Percentiles rank a stretch among this genome's conserved stretches.
phyloP scores from a whole-genome alignment of 306 rosid genomes.

The Vicia faba region DNA sequence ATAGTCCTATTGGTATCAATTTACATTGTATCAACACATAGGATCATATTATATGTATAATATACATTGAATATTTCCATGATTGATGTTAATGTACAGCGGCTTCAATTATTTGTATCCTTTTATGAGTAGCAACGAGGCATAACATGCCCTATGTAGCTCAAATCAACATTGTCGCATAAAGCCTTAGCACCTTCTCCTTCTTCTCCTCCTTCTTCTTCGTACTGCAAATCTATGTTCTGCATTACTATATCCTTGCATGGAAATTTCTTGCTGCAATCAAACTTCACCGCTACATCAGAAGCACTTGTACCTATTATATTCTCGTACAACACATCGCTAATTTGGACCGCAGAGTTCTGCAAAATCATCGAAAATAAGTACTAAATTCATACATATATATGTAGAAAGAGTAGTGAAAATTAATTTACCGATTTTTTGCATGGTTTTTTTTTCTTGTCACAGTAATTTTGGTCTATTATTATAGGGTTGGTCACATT shows the following conservation, averaged over 20 bases:
- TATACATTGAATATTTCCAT: neutral
- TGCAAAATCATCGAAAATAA: conserved; percentile 22
- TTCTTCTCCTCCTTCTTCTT: conserved; percentile 28
- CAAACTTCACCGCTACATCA: conserved; percentile 58
- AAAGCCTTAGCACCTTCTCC: conserved; percentile 39
- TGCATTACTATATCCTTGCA: conserved; percentile 57
- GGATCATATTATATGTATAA: neutral
- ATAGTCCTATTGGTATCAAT: neutral
- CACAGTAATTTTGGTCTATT: conserved; percentile 76
- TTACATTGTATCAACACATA: conserved; percentile 22
- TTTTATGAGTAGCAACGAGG: conserved; percentile 52
- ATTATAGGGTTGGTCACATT: conserved; percentile 68
- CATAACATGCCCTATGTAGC: conserved; percentile 42
- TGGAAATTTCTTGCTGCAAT: conserved; percentile 64
- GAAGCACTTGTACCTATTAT: conserved; percentile 75
- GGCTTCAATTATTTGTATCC: neutral
- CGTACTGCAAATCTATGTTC: conserved; percentile 43
- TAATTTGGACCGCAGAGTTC: conserved; percentile 59
- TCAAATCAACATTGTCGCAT: conserved; percentile 51
- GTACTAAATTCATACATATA: neutral
- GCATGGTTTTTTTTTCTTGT: conserved; percentile 52
- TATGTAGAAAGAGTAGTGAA: neutral
- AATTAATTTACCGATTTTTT: conserved; percentile 45
- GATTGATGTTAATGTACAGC: neutral
- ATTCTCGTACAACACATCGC: conserved; percentile 68